These are phyloP conservation scores for Pythium phragmiticola DNA, from an alignment of 352 stramenopile genomes.

Conservation along the genomic window DNA sequence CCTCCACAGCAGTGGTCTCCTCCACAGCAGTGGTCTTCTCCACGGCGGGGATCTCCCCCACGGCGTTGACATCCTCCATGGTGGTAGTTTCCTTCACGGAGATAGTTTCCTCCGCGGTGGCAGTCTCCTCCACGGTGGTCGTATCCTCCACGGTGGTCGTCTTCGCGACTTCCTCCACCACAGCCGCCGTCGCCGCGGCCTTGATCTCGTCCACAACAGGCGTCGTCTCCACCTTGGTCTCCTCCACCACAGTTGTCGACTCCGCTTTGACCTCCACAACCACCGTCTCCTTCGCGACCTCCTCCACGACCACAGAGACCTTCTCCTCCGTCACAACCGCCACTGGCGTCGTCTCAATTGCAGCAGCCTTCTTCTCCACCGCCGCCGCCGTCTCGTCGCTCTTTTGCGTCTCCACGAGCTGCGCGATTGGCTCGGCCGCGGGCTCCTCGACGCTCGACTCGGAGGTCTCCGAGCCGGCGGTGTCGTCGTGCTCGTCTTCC, in stretches of 20 bases:
- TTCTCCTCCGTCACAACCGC: background rate
- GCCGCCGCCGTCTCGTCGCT: conserved; percentile 16
- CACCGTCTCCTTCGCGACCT: conserved; percentile 3
- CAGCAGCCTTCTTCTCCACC: conserved; percentile 22
- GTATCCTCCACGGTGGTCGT: background rate
- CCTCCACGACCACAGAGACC: background rate
- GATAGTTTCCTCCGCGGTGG: background rate
- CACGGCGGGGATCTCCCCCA: background rate
- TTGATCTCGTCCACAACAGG: background rate
- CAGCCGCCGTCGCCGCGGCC: conserved; percentile 15
- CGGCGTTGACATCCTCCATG: background rate
- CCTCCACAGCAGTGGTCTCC: background rate
- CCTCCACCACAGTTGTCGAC: background rate
- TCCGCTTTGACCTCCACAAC: background rate
- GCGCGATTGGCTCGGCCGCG: conserved; percentile 11
- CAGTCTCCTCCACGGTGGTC: conserved; percentile 5
- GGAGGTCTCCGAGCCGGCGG: conserved; percentile 21
- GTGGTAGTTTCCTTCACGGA: background rate
- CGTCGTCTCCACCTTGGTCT: background rate
- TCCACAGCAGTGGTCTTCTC: background rate
- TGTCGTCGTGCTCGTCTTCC: conserved; percentile 19
- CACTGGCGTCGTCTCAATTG: conserved; percentile 14
- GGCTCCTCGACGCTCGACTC: conserved; percentile 21
- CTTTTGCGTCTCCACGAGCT: conserved; percentile 19
- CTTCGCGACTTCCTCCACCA: conserved; percentile 17